Evolutionary conservation across 176 grass and related monocot genomes (phyloP).

Genomic region (Miscanthus lutarioriparius): DNA sequence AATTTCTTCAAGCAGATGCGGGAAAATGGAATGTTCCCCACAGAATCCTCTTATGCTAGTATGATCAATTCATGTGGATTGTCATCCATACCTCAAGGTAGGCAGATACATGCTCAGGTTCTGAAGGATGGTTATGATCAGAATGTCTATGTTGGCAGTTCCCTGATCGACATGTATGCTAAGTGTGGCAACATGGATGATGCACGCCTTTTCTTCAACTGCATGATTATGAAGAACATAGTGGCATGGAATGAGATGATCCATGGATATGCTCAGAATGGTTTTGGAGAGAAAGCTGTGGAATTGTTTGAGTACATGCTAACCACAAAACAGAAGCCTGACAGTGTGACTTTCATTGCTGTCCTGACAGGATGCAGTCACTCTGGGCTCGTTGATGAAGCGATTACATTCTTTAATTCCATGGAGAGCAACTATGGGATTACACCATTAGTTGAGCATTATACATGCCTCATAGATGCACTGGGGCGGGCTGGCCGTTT

Average conservation of each 20-base stretch:
- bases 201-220: conserved; percentile 61
- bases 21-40: conserved; percentile 57
- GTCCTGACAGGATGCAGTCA: conserved; percentile 84
- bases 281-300: conserved; percentile 58
- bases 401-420: conserved; percentile 57
- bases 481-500: conserved; percentile 70
- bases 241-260: conserved; percentile 99
- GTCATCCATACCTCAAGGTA: conserved; percentile 74
- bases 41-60: conserved; percentile 76
- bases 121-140: conserved; percentile 74
- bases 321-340: conserved; percentile 66
- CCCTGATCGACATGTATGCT: conserved; percentile 87
- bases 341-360: conserved; percentile 74
- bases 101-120: conserved; percentile 69
- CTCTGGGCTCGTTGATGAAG: conserved; percentile 61
- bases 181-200: conserved; percentile 79
- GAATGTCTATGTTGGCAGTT: conserved; percentile 72
- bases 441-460: conserved; percentile 71
- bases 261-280: conserved; percentile 89
- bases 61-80: conserved; percentile 73
- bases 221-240: conserved; percentile 68
- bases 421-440: conserved; percentile 60
- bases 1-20: conserved; percentile 75
- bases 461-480: conserved; percentile 87
- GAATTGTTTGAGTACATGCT: conserved; percentile 80